Evolutionary conservation across 805 yeast genomes (phyloP).

Genomic region (Barnettozyma californica): DNA sequence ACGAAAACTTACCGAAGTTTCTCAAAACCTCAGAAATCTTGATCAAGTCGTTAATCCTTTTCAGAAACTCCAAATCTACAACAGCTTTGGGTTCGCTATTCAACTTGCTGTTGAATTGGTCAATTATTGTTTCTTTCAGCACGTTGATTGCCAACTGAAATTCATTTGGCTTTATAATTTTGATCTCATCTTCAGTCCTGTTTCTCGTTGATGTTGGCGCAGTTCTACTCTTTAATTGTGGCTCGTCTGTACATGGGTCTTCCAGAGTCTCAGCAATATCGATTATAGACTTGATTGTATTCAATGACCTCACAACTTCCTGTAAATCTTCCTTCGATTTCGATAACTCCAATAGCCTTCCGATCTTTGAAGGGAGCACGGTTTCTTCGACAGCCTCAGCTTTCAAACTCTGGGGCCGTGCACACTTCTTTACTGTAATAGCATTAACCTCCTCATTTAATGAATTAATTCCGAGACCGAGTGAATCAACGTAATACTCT

Average conservation of each 20-base stretch:
- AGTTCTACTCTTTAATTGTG: constrained; percentile 6
- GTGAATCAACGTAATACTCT: constrained; percentile 59
- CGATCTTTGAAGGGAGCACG: constrained; percentile 18
- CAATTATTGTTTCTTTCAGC: constrained; percentile 40
- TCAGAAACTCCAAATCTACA: constrained; percentile 32
- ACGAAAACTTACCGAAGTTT: constrained; percentile 45
- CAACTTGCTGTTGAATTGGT: constrained; percentile 30
- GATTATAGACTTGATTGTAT: constrained; percentile 36
- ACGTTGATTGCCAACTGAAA: constrained; percentile 37
- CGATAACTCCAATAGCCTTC: constrained; percentile 40
- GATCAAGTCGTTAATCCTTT: constrained; percentile 42
- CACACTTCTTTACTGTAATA: not conserved
- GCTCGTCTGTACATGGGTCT: not conserved
- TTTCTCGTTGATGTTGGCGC: constrained; percentile 20
- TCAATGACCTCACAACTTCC: constrained; percentile 42
- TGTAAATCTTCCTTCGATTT: constrained; percentile 40
- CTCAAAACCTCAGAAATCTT: constrained; percentile 49
- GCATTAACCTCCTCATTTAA: constrained; percentile 42
- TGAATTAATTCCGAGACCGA: constrained; percentile 53
- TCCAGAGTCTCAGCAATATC: constrained; percentile 23
- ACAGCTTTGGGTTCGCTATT: constrained; percentile 25
- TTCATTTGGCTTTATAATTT: constrained; percentile 27
- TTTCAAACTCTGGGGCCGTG: not conserved
- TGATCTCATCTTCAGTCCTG: constrained; percentile 4
- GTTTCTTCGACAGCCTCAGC: not conserved